phyloP scores from a whole-genome alignment of 179 eudicot genomes.

The Amaranthus tricolor region DNA sequence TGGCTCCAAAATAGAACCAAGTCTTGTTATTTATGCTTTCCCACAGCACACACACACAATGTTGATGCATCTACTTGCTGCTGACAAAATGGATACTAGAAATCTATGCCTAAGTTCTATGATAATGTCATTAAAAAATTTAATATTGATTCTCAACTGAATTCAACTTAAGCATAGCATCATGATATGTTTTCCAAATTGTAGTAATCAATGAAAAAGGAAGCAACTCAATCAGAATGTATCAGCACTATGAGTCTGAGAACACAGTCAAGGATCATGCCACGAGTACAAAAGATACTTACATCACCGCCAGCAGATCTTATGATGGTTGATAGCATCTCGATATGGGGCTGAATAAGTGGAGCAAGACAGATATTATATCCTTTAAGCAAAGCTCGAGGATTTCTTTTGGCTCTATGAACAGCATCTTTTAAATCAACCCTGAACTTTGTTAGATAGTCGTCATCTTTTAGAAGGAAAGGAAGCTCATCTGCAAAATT shows the following conservation, averaged over 20 bases:
- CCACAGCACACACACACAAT: too few relatives aligned
- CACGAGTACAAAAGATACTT: constrained; percentile 27
- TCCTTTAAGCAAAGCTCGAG: constrained; percentile 56
- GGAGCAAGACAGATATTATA: constrained; percentile 58
- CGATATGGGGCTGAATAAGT: constrained; percentile 57
- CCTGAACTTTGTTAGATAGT: constrained; percentile 53
- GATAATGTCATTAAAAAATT: not conserved
- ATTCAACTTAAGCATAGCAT: not conserved
- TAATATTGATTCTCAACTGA: not conserved
- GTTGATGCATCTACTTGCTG: not conserved
- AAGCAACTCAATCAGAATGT: not conserved
- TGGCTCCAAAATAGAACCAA: not conserved
- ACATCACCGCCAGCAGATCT: constrained; percentile 83
- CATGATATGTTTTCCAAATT: not conserved
- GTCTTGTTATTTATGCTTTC: not conserved
- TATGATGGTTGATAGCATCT: constrained; percentile 53
- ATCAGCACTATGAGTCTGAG: not conserved
- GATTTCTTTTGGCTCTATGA: constrained; percentile 57
- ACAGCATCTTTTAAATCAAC: constrained; percentile 61
- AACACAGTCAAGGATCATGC: not conserved
- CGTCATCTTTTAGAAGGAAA: constrained; percentile 62
- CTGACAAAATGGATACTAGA: not conserved
- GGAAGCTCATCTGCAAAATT: constrained; percentile 66
- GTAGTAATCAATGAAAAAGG: not conserved
- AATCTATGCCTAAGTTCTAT: not conserved